Evolutionary conservation across 2,329 filamentous ascomycete genomes (phyloP), one percentile per base, ranked within the genome.

Genomic region (Alternaria viburni): DNA sequence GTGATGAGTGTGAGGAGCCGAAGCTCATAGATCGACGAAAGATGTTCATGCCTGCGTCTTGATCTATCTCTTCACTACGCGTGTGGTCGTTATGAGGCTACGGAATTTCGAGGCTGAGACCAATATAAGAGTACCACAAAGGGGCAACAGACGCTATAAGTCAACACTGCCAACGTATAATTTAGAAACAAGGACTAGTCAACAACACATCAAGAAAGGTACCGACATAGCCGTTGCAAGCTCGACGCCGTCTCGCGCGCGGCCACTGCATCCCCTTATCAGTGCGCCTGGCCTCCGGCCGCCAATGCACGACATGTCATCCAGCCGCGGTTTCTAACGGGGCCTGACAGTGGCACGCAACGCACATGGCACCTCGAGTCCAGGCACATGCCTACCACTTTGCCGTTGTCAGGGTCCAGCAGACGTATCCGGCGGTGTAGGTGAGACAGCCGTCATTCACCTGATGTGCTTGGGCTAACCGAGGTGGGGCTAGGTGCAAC

Each of bases 1-100:
- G 59, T 21, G 59, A 62, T 28, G 58, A 66, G 28, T 17, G 44
- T n/a, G 64, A 55, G 23, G 67, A 69, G 57, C 56, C 51, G 6
- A 55, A 61, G 57, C 67, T 69, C 54, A 64, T 49, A 12, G 67
- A 68, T 11, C 67, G 61, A 25, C 61, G 67, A 12, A 69, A 68
- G 43, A 69, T 25, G 9, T 54, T 56, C 65, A 66, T 68, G 1
- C 6, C 57, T 23, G 23, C 54, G 43, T 36, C 25, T 65, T 41
- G 49, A 44, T 51, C 43, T 28, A 15, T 28, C 6, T 19, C 15
- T 49, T 17, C 17, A 26, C 2, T 10, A 17, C 11, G 1, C n/a
- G 25, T 17, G 6, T 49, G 9, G 5, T 9, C 15, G 30, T n/a
- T 52, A 13, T 21, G 19, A 52, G 17, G 17, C 11, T 36, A 8